These are phyloP conservation scores for Rhododendron ovatum DNA, from an alignment of 148 eudicot species.

Conservation along the genomic window DNA sequence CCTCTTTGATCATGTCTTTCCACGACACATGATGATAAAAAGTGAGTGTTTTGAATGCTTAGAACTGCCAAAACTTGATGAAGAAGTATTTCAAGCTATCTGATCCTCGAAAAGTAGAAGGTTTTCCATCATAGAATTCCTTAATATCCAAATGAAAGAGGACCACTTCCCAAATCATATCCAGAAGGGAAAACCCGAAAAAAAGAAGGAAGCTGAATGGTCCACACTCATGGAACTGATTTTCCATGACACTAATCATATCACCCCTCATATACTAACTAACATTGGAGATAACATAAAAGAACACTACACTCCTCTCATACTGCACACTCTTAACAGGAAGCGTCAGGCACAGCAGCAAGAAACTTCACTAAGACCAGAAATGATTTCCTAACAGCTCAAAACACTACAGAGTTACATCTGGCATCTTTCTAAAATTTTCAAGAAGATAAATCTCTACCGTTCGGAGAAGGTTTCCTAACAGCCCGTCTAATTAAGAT, in stretches of 20 bases:
- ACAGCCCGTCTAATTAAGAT: background rate
- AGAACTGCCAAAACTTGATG: background rate
- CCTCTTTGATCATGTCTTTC: background rate
- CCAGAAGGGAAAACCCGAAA: background rate
- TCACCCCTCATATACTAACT: background rate
- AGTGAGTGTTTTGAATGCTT: background rate
- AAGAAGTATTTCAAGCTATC: slow-evolving; percentile 6
- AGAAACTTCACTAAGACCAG: slow-evolving; percentile 1
- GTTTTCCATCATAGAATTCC: background rate
- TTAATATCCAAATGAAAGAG: background rate
- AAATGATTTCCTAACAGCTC: background rate
- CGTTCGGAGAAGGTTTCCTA: background rate
- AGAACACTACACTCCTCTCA: background rate
- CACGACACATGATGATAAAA: background rate
- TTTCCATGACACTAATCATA: background rate
- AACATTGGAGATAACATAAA: background rate
- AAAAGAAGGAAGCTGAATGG: background rate
- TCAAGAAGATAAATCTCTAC: background rate
- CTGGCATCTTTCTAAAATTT: background rate
- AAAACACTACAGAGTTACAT: background rate
- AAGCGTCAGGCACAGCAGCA: background rate
- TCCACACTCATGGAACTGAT: background rate
- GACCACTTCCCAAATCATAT: background rate
- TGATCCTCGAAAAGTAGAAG: background rate
- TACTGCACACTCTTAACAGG: background rate